Conservation (phyloP, 2,329 filamentous ascomycete genomes). For the Immersiporthe knoxdaviesiana region DNA sequence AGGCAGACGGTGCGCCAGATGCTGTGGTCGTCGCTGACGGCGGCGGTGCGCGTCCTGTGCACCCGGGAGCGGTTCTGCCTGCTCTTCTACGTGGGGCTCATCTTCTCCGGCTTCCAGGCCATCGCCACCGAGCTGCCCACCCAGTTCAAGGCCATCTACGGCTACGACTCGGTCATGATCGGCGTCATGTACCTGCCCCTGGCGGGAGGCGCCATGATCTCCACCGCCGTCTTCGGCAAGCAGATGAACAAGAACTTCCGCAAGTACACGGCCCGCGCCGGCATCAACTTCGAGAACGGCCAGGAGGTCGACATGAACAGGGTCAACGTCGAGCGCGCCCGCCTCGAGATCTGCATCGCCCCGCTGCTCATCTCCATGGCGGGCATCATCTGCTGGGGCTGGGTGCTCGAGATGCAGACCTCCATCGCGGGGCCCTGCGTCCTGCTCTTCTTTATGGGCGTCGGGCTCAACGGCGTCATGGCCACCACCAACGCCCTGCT, state of each 20-base stretch:
- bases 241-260: slow-evolving; percentile 66
- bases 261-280: slow-evolving; percentile 52
- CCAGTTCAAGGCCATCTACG: slow-evolving; percentile 39
- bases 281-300: slow-evolving; percentile 52
- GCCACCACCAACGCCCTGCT: slow-evolving; percentile 20
- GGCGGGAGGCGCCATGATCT: slow-evolving; percentile 42
- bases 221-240: slow-evolving; percentile 46
- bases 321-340: slow-evolving; percentile 44
- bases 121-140: slow-evolving; percentile 41
- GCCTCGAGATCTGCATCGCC: slow-evolving; percentile 40
- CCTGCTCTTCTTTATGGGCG: slow-evolving; percentile 44
- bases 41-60: slow-evolving; percentile 39
- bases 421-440: slow-evolving; percentile 46
- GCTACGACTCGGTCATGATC: slow-evolving; percentile 44
- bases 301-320: slow-evolving; percentile 42
- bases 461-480: slow-evolving; percentile 27
- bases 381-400: slow-evolving; percentile 47
- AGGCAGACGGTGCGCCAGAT: slow-evolving; percentile 31
- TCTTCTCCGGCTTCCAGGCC: slow-evolving; percentile 41
- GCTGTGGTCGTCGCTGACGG: slow-evolving; percentile 38
- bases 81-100: slow-evolving; percentile 41
- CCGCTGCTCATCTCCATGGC: slow-evolving; percentile 49
- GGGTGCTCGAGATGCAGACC: slow-evolving; percentile 44
- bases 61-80: slow-evolving; percentile 42
- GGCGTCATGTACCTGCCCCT: slow-evolving; percentile 49